phyloP scores from a whole-genome alignment of 2,329 filamentous ascomycete species.

The Alternaria sp. region DNA sequence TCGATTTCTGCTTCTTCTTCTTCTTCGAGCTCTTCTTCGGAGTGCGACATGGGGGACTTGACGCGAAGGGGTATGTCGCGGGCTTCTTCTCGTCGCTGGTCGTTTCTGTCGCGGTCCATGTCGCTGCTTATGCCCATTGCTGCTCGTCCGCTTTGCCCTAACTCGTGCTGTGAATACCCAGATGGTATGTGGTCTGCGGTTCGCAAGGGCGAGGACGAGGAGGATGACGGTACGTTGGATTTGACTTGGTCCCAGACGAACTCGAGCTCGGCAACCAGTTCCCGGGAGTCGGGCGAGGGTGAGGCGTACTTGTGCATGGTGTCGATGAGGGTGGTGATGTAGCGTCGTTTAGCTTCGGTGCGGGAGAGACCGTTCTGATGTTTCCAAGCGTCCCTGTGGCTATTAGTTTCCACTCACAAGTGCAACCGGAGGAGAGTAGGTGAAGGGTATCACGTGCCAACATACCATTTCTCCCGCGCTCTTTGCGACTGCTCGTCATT shows the following conservation, averaged over 20 bases:
- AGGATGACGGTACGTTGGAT: constrained; percentile 74
- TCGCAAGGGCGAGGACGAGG: constrained; percentile 56
- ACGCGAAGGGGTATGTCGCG: constrained; percentile 58
- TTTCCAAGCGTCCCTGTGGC: constrained; percentile 86
- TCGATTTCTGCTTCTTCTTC: constrained; percentile 41
- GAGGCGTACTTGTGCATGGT: constrained; percentile 97
- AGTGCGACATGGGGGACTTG: constrained; percentile 85
- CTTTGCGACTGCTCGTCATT: constrained; percentile 60
- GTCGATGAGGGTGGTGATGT: constrained; percentile 92
- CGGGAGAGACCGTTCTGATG: constrained; percentile 81
- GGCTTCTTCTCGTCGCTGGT: background rate
- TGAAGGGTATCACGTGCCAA: constrained; percentile 60
- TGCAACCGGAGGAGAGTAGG: background rate
- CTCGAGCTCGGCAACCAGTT: constrained; percentile 92
- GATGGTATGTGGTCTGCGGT: constrained; percentile 47
- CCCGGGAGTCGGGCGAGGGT: constrained; percentile 81
- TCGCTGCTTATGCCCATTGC: constrained; percentile 28
- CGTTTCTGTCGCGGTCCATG: constrained; percentile 13
- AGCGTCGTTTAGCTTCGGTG: constrained; percentile 92
- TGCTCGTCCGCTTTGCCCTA: constrained; percentile 56
- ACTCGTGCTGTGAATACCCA: constrained; percentile 32
- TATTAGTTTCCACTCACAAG: constrained; percentile 2
- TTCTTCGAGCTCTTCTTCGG: constrained; percentile 61
- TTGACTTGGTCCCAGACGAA: constrained; percentile 99
- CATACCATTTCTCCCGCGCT: constrained; percentile 72